Evolutionary conservation across 345 rosid genomes (phyloP).

Genomic region (Kandelia obovata): DNA sequence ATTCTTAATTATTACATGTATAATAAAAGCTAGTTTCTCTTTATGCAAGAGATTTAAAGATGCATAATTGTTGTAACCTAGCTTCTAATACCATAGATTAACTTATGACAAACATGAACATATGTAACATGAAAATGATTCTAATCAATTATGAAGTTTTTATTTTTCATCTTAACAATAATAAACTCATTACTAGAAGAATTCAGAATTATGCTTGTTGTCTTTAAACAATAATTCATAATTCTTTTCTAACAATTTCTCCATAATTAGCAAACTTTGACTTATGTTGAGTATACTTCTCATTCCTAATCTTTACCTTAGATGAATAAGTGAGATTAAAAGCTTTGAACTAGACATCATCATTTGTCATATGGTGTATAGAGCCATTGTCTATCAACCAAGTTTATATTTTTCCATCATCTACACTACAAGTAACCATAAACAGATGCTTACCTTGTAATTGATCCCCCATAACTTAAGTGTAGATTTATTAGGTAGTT

Average conservation of each 20-base stretch:
- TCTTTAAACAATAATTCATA: background rate
- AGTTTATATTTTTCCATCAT: background rate
- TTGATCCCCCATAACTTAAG: background rate
- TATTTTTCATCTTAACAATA: background rate
- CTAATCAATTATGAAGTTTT: background rate
- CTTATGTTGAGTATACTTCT: background rate
- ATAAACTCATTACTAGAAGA: background rate
- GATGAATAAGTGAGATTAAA: background rate
- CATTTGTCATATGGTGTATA: background rate
- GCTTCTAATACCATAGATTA: background rate
- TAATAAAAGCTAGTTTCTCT: background rate
- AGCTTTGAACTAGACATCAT: background rate
- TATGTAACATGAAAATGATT: background rate
- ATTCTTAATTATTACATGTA: background rate
- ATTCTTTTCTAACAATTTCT: background rate
- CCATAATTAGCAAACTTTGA: background rate
- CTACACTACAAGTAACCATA: background rate
- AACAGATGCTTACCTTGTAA: background rate
- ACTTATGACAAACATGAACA: background rate
- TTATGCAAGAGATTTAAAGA: background rate
- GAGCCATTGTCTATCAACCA: slow-evolving; percentile 10
- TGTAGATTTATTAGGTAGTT: background rate
- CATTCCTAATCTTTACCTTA: background rate
- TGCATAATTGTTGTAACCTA: background rate
- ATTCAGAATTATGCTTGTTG: background rate